Evolutionary conservation across 768 basidiomycete genomes (phyloP), one percentile per base, ranked within the genome.

Genomic region (Leccinum pellstonianum): DNA sequence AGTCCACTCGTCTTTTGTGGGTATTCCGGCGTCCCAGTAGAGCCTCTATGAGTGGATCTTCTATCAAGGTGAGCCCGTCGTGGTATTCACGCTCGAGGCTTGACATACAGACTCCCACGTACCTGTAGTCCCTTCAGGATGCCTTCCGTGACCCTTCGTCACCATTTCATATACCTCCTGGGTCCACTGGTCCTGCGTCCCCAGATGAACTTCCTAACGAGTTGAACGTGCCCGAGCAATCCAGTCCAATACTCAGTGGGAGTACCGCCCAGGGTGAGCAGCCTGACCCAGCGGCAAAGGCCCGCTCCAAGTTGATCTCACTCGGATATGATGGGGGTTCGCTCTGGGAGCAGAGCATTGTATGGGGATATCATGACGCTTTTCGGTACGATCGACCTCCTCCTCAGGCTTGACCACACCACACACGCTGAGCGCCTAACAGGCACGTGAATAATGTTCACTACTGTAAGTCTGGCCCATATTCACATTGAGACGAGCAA

Each of bases 381-480:
- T 90, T 91, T 68, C 86, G 86, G 90, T 90, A 69, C 47, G 21
- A 17, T 17, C 57, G 12, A 27, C 54, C 29, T 25, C 15, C 5
- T 55, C 49, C 29, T 29, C 29, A 29, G 29, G 29, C 29, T 29
- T 17, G 14, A 4, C 5, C 25, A 35, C 33, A 14, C 33, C 33
- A n/a, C 4, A 0, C 38, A 38, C 25, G 8, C 51, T 61, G 14
- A 60, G 41, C 9, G 10, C 54, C 47, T 9, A 11, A 15, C 54
- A 91, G 90, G 68, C 90, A 91, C 64, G 88, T 91, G 23, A 91
- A 91, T 64, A 91, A 91, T 62, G 86, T 84, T 15, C 84, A 83
- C 59, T 91, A 91, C 68, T 74, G 89, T 90, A 64, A 69, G 72
- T 63, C 4, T 8, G 19, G 27, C 29, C 43, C 60, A 11, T 38